These are phyloP conservation scores for Didymella arachidicola DNA, from an alignment of 2,329 filamentous ascomycete genomes.

Conservation along the genomic window DNA sequence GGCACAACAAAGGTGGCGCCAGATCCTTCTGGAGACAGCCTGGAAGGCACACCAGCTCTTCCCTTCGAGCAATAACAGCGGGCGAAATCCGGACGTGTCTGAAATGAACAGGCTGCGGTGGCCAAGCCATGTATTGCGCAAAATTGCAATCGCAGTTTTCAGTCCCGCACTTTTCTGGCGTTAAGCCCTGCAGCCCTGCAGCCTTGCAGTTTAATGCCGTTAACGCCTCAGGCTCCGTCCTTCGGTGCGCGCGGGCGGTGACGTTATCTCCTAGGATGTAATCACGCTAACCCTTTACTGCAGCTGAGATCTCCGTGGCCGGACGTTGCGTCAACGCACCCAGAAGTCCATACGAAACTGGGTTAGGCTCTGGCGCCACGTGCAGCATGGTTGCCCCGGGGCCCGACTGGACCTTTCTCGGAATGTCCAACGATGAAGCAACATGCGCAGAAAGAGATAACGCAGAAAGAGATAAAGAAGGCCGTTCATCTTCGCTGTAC, in stretches of 20 bases:
- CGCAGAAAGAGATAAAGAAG: not conserved
- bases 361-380: conserved; percentile 11
- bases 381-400: not conserved
- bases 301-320: conserved; percentile 5
- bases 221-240: not conserved
- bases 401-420: not conserved
- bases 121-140: not conserved
- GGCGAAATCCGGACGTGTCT: not conserved
- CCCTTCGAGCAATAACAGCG: not conserved
- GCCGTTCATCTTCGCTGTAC: not conserved
- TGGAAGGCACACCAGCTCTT: not conserved
- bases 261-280: not conserved
- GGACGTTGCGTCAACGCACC: conserved; percentile 6
- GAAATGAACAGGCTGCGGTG: not conserved
- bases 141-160: not conserved
- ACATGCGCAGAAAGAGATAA: not conserved
- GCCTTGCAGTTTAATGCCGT: conserved; percentile 1
- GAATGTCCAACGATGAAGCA: not conserved
- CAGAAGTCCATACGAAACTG: conserved; percentile 5
- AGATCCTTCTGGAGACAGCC: not conserved
- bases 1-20: not conserved
- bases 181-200: not conserved
- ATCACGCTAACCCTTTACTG: conserved; percentile 4
- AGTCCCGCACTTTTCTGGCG: not conserved
- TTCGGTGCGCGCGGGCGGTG: not conserved